phyloP scores from a whole-genome alignment of 2,329 filamentous ascomycete species.

The Alternaria longipes region DNA sequence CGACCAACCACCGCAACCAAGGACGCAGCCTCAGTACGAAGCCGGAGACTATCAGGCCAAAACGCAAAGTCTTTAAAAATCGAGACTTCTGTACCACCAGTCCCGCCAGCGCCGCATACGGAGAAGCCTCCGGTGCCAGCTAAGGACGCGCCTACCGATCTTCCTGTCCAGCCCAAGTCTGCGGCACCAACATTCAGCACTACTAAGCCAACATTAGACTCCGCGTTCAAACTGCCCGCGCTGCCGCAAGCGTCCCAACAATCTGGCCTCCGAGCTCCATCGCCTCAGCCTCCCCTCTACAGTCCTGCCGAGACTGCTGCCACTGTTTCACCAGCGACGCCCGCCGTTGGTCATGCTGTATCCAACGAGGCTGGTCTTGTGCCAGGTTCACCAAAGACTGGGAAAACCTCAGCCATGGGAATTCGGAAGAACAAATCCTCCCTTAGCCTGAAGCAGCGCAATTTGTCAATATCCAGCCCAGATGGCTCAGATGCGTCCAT shows the following conservation, averaged over 20 bases:
- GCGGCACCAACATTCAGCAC: slow-evolving; percentile 43
- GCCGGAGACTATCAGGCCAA: slow-evolving; percentile 80
- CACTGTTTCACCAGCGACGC: slow-evolving; percentile 52
- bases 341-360: slow-evolving; percentile 49
- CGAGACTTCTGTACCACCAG: slow-evolving; percentile 68
- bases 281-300: slow-evolving; percentile 48
- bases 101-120: slow-evolving; percentile 45
- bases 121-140: slow-evolving; percentile 45
- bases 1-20: slow-evolving; percentile 37
- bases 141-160: slow-evolving; percentile 45
- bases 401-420: slow-evolving; percentile 41
- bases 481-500: slow-evolving; percentile 74
- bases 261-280: slow-evolving; percentile 40
- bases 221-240: slow-evolving; percentile 45
- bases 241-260: slow-evolving; percentile 42
- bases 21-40: slow-evolving; percentile 66
- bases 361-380: slow-evolving; percentile 55
- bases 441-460: slow-evolving; percentile 75
- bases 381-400: slow-evolving; percentile 48
- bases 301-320: slow-evolving; percentile 54
- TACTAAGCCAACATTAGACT: slow-evolving; percentile 38
- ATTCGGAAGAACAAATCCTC: slow-evolving; percentile 63
- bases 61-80: slow-evolving; percentile 87
- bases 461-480: slow-evolving; percentile 71
- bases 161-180: slow-evolving; percentile 48